phyloP scores from a whole-genome alignment of 2,329 filamentous ascomycete species.

The Pseudocercospora pini-densiflorae region DNA sequence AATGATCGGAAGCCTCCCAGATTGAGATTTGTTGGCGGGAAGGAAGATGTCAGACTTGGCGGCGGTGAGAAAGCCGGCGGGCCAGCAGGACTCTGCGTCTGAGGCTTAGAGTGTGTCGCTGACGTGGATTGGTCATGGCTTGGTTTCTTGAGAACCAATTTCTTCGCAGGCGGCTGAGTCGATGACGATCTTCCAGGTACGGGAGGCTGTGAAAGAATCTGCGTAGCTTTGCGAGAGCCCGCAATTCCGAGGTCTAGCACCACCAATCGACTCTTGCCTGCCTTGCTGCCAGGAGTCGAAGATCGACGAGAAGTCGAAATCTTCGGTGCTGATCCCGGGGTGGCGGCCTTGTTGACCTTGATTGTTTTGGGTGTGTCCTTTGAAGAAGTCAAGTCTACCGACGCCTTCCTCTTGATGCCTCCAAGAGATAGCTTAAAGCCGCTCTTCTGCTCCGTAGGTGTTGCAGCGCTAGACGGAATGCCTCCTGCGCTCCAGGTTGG shows the following conservation, averaged over 20 bases:
- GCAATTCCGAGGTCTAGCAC: conserved; percentile 24
- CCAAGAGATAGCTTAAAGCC: conserved; percentile 35
- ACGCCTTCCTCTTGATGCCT: conserved; percentile 35
- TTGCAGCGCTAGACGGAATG: conserved; percentile 6
- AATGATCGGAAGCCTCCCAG: conserved; percentile 35
- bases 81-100: conserved; percentile 16
- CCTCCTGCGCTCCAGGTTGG: background rate
- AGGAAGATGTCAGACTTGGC: conserved; percentile 24
- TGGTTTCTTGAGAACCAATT: conserved; percentile 14
- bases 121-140: conserved; percentile 15
- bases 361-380: conserved; percentile 35
- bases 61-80: conserved; percentile 13
- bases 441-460: conserved; percentile 29
- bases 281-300: conserved; percentile 13
- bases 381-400: conserved; percentile 25
- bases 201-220: conserved; percentile 28
- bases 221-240: conserved; percentile 21
- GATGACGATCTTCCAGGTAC: conserved; percentile 18
- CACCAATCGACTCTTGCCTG: conserved; percentile 14
- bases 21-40: conserved; percentile 28
- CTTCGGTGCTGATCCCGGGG: conserved; percentile 21
- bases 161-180: conserved; percentile 15
- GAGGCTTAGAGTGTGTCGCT: background rate
- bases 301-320: conserved; percentile 9
- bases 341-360: conserved; percentile 31